Conservation (phyloP, 208 protist species). For the Plasmodiophora brassicae region DNA sequence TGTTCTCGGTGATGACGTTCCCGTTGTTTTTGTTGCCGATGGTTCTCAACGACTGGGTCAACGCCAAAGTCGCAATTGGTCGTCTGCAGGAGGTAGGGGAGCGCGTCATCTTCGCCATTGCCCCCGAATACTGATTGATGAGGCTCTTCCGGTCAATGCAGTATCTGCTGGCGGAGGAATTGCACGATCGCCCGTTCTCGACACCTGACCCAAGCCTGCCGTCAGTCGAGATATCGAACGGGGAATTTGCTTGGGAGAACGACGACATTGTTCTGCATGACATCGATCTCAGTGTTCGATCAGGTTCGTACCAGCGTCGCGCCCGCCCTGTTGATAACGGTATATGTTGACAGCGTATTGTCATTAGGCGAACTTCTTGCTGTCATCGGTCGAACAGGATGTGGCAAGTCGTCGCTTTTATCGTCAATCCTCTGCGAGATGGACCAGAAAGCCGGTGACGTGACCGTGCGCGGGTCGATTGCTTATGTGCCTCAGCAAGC, state of each 20-base stretch:
- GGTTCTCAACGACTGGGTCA: slow-evolving; percentile 6
- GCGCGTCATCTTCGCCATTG: not conserved
- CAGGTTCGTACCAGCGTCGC: not conserved
- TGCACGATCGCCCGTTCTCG: not conserved
- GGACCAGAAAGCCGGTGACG: not conserved
- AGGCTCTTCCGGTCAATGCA: not conserved
- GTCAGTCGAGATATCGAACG: not conserved
- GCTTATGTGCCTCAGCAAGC: slow-evolving; percentile 73
- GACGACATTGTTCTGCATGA: not conserved
- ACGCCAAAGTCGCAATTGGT: not conserved
- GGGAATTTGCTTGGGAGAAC: not conserved
- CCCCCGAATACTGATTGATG: not conserved
- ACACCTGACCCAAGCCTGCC: not conserved
- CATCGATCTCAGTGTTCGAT: not conserved
- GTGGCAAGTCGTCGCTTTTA: slow-evolving; percentile 67
- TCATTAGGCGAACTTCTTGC: slow-evolving; percentile 30
- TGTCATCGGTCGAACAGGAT: slow-evolving; percentile 49
- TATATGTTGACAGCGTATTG: not conserved
- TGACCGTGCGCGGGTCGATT: slow-evolving; percentile 31
- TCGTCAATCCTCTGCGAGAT: slow-evolving; percentile 65
- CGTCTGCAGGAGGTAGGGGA: not conserved
- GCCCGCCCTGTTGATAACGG: not conserved
- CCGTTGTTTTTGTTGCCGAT: not conserved
- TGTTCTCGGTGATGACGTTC: slow-evolving; percentile 14
- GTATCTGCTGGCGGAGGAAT: not conserved